These are phyloP conservation scores for maize (Zea mays) DNA, from an alignment of 176 grass and related monocot genomes.

Conservation along the genomic window DNA sequence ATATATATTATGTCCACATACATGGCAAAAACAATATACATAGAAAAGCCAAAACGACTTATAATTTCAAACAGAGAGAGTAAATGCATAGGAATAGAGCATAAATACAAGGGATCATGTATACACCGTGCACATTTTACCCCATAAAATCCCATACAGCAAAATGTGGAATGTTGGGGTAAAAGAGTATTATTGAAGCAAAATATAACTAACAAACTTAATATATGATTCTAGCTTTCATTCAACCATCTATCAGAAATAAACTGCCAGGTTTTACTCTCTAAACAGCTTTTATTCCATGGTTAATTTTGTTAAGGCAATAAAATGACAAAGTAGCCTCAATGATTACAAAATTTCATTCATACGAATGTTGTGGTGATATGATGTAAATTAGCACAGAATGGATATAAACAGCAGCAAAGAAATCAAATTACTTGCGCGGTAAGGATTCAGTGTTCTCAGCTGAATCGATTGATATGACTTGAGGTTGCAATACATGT, in stretches of 20 bases:
- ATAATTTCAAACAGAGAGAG: background rate
- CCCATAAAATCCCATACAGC: background rate
- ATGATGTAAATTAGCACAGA: slow-evolving; percentile 24
- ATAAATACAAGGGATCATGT: background rate
- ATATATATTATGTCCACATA: background rate
- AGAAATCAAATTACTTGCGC: slow-evolving; percentile 73
- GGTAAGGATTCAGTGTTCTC: slow-evolving; percentile 91
- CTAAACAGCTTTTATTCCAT: background rate
- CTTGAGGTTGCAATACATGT: slow-evolving; percentile 98
- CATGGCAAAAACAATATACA: background rate
- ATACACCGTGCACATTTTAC: background rate
- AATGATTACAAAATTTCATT: slow-evolving; percentile 1
- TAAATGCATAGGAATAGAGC: slow-evolving; percentile 10
- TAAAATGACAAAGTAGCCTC: background rate
- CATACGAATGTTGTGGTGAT: slow-evolving; percentile 16
- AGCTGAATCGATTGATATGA: slow-evolving; percentile 97
- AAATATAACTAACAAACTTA: slow-evolving; percentile 13
- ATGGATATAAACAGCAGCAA: slow-evolving; percentile 22
- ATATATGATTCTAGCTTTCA: background rate
- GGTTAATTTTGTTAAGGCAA: slow-evolving; percentile 15
- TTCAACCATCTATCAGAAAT: slow-evolving; percentile 9
- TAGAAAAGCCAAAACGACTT: background rate
- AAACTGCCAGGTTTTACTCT: background rate
- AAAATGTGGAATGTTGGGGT: background rate
- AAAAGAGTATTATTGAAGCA: background rate